These are phyloP conservation scores for Colletotrichum eremochloae DNA, from an alignment of 2,329 filamentous ascomycete species.

Conservation along the genomic window DNA sequence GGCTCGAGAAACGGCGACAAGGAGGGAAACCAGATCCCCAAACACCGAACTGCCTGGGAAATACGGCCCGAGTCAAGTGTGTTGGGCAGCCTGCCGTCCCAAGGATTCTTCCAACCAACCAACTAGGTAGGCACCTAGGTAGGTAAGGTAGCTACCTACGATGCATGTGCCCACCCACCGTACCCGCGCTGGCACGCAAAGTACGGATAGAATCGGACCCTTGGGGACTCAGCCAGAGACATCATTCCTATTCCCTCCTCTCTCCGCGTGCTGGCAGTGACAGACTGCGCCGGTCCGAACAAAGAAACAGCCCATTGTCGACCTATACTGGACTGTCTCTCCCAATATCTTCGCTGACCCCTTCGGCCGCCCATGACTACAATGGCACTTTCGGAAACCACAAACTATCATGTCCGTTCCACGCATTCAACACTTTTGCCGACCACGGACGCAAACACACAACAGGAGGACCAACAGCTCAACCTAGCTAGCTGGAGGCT, in stretches of 20 bases:
- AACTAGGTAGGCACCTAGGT: too few species aligned
- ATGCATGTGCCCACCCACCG: too few species aligned
- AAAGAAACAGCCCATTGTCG: constrained; percentile 23
- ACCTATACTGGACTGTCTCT: constrained; percentile 3
- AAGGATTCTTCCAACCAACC: background rate
- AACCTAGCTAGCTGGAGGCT: constrained; percentile 3
- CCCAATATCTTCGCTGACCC: background rate
- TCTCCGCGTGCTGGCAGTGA: background rate
- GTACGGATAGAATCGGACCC: background rate
- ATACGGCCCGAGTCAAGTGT: constrained; percentile 1
- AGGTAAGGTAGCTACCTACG: too few species aligned
- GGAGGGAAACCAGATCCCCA: background rate
- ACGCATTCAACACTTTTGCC: constrained; percentile 31
- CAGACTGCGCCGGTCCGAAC: constrained; percentile 15
- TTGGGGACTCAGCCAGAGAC: constrained; percentile 4
- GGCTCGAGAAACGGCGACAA: background rate
- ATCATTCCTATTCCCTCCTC: background rate
- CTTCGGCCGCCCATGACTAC: background rate
- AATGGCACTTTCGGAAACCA: constrained; percentile 7
- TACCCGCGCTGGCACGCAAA: background rate
- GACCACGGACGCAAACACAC: constrained; percentile 11
- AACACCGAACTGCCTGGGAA: background rate
- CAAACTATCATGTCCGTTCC: background rate
- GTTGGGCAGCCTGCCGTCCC: constrained; percentile 3
- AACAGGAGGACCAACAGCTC: constrained; percentile 6